Evolutionary conservation across 192 early-diverging fungal genomes (phyloP), one percentile per base, ranked within the genome.

Genomic region (Phlyctochytrium arcticum): DNA sequence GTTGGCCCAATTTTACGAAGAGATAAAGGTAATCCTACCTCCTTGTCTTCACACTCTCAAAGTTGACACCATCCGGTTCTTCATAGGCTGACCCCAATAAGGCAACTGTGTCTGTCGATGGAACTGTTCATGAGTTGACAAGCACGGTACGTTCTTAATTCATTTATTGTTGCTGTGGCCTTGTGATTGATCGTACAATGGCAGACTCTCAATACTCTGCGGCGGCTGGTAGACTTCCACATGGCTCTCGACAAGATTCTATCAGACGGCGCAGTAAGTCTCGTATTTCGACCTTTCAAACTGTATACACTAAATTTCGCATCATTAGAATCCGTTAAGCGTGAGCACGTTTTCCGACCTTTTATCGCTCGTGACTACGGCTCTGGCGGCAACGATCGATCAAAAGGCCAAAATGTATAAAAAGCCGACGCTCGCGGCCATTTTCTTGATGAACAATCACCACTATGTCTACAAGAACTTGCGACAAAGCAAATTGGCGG

Each of bases 361-460:
- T 50, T 46, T 58, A 10, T 42, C 36, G 48, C 67, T 71, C 24
- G 50, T 82, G 4, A 49, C 92, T 3, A 77, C 84, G 51, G 62
- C 77, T 5, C 73, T 94, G 54, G 62, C 73, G 12, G 68, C 68
- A 5, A 85, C 71, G 23, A 67, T 94, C 42, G 87, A 92, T 31
- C 47, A 44, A 5, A 91, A 91, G 71, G 73, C 90, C 15, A 84
- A 79, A 54, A 73, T 73, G 12, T 92, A 92, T 71, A 90, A 90
- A 47, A 85, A 88, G 55, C 75, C 80, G 12, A 74, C 86, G 0
- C 62, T 94, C 29, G 74, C 81, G 0, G 67, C 70, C 5, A 69
- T 94, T 21, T 94, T 94, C 65, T 64, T 91, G 36, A 74, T 94
- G 26, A 94, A 94, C 75, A 94, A 94, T 65, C 90, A 81, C 53